phyloP scores from a whole-genome alignment of 495 filamentous ascomycete genomes.

The Aspergillus nanangensis region DNA sequence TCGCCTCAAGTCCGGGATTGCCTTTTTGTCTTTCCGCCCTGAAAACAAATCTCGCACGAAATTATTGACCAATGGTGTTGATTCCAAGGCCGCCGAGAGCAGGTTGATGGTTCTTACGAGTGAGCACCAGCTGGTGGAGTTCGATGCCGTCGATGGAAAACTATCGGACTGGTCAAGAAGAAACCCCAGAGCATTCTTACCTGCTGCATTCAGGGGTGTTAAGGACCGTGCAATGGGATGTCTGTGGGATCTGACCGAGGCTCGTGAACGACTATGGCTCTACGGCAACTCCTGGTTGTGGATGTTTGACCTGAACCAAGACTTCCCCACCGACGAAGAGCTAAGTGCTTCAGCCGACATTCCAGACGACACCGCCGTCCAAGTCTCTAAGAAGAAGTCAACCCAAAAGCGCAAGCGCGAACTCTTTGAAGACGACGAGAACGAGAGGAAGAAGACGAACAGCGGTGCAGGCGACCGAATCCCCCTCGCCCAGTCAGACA shows the following conservation, averaged over 20 bases:
- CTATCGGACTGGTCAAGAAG: conserved; percentile 81
- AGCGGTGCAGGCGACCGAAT: conserved; percentile 61
- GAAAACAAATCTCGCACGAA: conserved; percentile 21
- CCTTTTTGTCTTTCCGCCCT: conserved; percentile 72
- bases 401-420: conserved; percentile 46
- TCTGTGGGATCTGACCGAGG: conserved; percentile 68
- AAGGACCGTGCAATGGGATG: conserved; percentile 77
- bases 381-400: conserved; percentile 12
- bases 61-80: conserved; percentile 35
- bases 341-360: conserved; percentile 15
- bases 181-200: conserved; percentile 72
- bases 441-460: conserved; percentile 34
- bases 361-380: conserved; percentile 24
- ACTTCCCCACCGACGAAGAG: conserved; percentile 51
- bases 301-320: conserved; percentile 82
- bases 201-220: conserved; percentile 62
- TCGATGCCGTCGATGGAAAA: conserved; percentile 67
- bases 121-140: conserved; percentile 68
- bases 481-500: conserved; percentile 48
- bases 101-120: conserved; percentile 72
- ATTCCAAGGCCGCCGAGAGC: conserved; percentile 39
- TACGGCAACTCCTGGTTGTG: conserved; percentile 83
- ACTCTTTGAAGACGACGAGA: conserved; percentile 27
- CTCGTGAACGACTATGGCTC: conserved; percentile 69
- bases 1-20: conserved; percentile 63